phyloP scores from a whole-genome alignment of 169 alveolate species.

The Perkinsus marinus region DNA sequence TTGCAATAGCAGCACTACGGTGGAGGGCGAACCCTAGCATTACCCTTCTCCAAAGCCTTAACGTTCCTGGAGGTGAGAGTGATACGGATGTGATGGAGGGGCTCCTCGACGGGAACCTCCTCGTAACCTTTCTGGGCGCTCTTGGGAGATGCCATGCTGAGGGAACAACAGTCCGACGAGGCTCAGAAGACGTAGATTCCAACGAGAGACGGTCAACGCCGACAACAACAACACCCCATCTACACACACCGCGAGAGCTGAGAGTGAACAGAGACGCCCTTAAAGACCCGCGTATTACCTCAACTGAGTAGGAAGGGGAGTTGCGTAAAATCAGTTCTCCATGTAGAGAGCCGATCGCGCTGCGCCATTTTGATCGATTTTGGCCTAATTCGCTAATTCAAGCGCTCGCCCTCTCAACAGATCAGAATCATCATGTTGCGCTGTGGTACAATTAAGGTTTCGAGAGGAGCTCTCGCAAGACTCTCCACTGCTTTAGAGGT shows the following conservation, averaged over 20 bases:
- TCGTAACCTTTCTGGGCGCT: neutral
- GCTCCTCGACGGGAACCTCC: conserved; percentile 42
- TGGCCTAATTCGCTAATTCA: neutral
- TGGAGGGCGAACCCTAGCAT: no score
- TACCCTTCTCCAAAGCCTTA: conserved; percentile 70
- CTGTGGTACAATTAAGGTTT: neutral
- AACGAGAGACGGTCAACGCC: neutral
- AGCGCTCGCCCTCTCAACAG: neutral
- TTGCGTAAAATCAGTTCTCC: neutral
- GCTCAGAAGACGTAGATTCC: neutral
- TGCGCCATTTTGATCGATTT: neutral
- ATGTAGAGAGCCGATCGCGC: neutral
- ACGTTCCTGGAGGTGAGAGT: conserved; percentile 76
- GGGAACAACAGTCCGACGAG: neutral
- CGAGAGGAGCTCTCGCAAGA: no score
- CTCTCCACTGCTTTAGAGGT: neutral
- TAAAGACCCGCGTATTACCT: no score
- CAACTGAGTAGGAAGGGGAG: neutral
- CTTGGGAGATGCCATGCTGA: neutral
- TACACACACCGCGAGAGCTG: no score
- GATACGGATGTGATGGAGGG: conserved; percentile 75
- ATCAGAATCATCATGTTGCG: neutral
- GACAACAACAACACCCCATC: neutral
- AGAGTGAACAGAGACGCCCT: no score
- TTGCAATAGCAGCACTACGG: no score